These are phyloP conservation scores for Taphrina wiesneri DNA, from an alignment of 1,139 yeast genomes.

Conservation along the genomic window DNA sequence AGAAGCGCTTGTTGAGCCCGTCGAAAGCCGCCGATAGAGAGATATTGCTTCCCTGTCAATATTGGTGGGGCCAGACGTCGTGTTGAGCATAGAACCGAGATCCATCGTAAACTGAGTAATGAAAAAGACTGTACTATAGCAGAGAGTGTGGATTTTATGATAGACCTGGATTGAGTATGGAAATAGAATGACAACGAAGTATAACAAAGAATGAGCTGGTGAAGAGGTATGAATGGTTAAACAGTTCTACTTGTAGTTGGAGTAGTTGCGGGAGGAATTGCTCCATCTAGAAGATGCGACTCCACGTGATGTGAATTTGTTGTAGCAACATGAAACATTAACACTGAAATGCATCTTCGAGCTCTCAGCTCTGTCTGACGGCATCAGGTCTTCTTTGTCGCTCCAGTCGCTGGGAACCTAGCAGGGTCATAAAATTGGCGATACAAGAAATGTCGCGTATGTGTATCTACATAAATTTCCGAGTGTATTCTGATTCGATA, in stretches of 20 bases:
- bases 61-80: constrained; percentile 4
- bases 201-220: too few species aligned
- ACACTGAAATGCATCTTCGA: not conserved
- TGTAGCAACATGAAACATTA: not conserved
- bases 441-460: not conserved
- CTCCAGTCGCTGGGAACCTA: too few species aligned
- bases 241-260: not conserved
- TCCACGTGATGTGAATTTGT: not conserved
- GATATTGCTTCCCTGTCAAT: constrained; percentile 13
- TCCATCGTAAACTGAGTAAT: constrained; percentile 4
- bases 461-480: not conserved
- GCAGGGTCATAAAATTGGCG: too few species aligned
- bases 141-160: not conserved
- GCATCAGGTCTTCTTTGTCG: too few species aligned
- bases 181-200: not conserved
- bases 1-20: constrained; percentile 5
- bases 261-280: not conserved
- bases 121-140: not conserved
- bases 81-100: constrained; percentile 20
- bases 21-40: constrained; percentile 20
- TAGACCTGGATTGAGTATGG: not conserved
- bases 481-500: not conserved
- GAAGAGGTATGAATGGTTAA: not conserved
- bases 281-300: not conserved
- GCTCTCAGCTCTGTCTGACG: too few species aligned